A percentile compares a stretch with the other conserved stretches of the same genome.
These are phyloP conservation scores for Colletotrichum karsti DNA, from an alignment of 2,329 filamentous ascomycete species.

Conservation along the genomic window DNA sequence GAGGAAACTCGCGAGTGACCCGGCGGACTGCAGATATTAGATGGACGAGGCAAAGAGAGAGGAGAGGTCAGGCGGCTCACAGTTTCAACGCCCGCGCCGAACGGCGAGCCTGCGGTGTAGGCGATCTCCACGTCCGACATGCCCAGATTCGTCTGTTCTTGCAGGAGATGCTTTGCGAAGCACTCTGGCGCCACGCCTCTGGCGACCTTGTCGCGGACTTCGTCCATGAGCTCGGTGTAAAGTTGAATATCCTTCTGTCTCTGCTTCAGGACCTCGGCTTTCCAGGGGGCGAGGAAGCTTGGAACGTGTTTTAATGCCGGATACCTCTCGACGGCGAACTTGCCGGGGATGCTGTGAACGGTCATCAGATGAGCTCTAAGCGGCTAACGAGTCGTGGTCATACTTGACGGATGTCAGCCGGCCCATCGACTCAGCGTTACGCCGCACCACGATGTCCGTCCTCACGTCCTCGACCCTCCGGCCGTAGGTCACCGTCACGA, in stretches of 20 bases:
- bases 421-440: constrained; percentile 51
- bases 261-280: constrained; percentile 45
- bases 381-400: not conserved
- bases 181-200: constrained; percentile 44
- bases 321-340: constrained; percentile 50
- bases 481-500: constrained; percentile 52
- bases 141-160: constrained; percentile 47
- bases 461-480: constrained; percentile 42
- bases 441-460: constrained; percentile 45
- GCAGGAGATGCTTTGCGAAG: constrained; percentile 52
- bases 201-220: constrained; percentile 43
- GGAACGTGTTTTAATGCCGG: constrained; percentile 49
- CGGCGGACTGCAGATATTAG: constrained; percentile 48
- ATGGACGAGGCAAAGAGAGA: not conserved
- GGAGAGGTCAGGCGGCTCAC: constrained; percentile 32
- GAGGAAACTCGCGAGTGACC: constrained; percentile 56
- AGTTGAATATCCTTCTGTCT: constrained; percentile 41
- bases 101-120: constrained; percentile 53
- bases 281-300: constrained; percentile 48
- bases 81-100: constrained; percentile 53
- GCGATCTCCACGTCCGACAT: constrained; percentile 53
- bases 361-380: accelerated
- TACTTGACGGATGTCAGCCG: constrained; percentile 53
- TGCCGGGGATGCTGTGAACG: constrained; percentile 33
- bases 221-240: constrained; percentile 49